Conservation (phyloP, 495 filamentous ascomycete species). For the Neurospora discreta region DNA sequence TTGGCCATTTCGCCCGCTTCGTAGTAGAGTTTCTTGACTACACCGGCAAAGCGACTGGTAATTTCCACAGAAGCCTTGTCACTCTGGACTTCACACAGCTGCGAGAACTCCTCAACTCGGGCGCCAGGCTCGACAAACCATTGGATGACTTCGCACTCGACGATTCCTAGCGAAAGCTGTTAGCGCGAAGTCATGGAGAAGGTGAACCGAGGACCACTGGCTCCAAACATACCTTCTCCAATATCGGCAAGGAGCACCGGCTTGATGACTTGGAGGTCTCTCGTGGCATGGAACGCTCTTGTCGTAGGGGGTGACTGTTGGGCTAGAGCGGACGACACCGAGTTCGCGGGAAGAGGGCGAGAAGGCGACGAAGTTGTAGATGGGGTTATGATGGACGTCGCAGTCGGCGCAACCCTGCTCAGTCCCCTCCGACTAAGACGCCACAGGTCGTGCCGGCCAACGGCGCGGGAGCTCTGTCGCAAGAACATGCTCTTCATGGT, state of each 20-base stretch:
- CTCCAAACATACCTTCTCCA: constrained; percentile 63
- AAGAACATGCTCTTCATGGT: constrained; percentile 28
- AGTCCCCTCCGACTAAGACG: constrained; percentile 22
- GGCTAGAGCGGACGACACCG: constrained; percentile 3
- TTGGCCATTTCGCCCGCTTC: constrained; percentile 92
- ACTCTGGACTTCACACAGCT: constrained; percentile 92
- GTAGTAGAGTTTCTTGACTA: constrained; percentile 94
- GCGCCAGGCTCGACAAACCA: constrained; percentile 98
- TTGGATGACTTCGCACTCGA: constrained; percentile 97
- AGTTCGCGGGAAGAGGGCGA: neutral
- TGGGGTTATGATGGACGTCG: neutral
- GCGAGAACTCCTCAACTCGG: constrained; percentile 94
- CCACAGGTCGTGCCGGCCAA: constrained; percentile 25
- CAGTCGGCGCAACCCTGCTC: constrained; percentile 16
- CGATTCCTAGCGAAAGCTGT: constrained; percentile 54
- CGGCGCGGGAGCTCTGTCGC: constrained; percentile 29
- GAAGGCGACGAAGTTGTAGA: neutral
- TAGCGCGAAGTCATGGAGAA: neutral
- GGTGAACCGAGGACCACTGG: neutral
- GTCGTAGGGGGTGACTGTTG: constrained; percentile 15
- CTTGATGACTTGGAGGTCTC: constrained; percentile 51
- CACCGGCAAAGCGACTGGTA: constrained; percentile 84
- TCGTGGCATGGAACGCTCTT: constrained; percentile 50
- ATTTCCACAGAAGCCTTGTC: constrained; percentile 99
- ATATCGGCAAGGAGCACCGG: constrained; percentile 92